phyloP scores from a whole-genome alignment of 208 protist genomes.

The Acanthamoeba triangularis region DNA sequence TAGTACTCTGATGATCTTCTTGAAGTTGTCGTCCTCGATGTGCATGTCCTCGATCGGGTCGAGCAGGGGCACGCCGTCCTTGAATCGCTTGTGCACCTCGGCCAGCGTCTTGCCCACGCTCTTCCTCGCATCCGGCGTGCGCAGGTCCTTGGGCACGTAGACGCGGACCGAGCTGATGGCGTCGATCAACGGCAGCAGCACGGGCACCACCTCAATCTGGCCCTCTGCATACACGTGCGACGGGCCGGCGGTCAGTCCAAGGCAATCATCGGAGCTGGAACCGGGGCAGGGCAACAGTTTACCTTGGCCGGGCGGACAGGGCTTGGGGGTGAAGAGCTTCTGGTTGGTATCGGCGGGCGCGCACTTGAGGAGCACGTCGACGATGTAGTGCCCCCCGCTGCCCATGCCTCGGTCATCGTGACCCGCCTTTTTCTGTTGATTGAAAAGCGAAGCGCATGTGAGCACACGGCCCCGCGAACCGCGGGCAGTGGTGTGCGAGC shows the following conservation, averaged over 20 bases:
- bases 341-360: neutral
- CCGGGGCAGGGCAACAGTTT: neutral
- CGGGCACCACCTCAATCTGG: conserved; percentile 82
- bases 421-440: conserved; percentile 44
- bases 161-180: conserved; percentile 83
- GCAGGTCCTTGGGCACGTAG: conserved; percentile 87
- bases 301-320: conserved; percentile 50
- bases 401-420: conserved; percentile 57
- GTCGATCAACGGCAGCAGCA: conserved; percentile 81
- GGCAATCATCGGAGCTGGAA: neutral
- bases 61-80: conserved; percentile 94
- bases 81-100: conserved; percentile 86
- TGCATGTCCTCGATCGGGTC: conserved; percentile 98
- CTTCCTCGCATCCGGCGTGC: conserved; percentile 69
- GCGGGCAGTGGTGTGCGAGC: neutral
- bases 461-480: too few relatives aligned
- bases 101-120: conserved; percentile 92
- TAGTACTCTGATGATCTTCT: conserved; percentile 47
- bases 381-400: conserved; percentile 79
- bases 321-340: conserved; percentile 23
- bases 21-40: conserved; percentile 92
- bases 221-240: neutral
- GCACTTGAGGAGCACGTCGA: conserved; percentile 88
- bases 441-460: neutral
- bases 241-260: neutral